Percentiles rank a stretch among this genome's conserved stretches.
These are phyloP conservation scores for Thelonectria discophora DNA, from an alignment of 2,329 filamentous ascomycete genomes.

Conservation along the genomic window DNA sequence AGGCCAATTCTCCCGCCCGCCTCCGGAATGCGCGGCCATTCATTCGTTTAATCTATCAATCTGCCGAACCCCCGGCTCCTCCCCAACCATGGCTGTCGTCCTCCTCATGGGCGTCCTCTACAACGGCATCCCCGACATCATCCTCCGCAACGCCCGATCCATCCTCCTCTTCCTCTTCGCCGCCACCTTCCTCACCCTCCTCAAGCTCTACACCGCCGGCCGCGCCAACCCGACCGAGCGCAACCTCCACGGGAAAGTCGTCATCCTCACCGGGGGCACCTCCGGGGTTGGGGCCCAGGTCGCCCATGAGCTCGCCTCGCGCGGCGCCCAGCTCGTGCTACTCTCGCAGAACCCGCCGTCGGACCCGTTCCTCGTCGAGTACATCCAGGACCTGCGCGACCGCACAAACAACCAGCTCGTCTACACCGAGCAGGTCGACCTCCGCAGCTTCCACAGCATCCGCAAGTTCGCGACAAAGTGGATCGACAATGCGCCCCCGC, in stretches of 20 bases:
- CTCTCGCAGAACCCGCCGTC: conserved; percentile 83
- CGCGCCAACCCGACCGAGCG: conserved; percentile 78
- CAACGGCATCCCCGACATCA: conserved; percentile 60
- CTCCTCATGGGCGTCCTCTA: conserved; percentile 57
- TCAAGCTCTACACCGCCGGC: conserved; percentile 83
- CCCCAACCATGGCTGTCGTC: conserved; percentile 59
- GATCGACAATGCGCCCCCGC: conserved; percentile 93
- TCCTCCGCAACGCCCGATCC: conserved; percentile 55
- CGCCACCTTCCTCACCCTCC: conserved; percentile 51
- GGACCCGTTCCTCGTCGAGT: conserved; percentile 91
- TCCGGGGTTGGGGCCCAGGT: conserved; percentile 88
- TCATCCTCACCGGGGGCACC: conserved; percentile 94
- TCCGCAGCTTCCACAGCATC: conserved; percentile 87
- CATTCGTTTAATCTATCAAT: neutral
- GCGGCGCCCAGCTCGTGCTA: conserved; percentile 90
- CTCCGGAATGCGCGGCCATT: conserved; percentile 30
- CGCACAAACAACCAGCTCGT: conserved; percentile 85
- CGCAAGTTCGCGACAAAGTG: conserved; percentile 95
- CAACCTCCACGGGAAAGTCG: conserved; percentile 90
- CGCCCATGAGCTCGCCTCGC: conserved; percentile 75
- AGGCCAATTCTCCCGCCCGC: conserved; percentile 2
- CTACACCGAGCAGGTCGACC: conserved; percentile 94
- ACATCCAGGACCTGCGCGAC: conserved; percentile 85
- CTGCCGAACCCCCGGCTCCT: conserved; percentile 13
- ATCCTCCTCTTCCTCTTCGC: conserved; percentile 52